Evolutionary conservation across 306 rosid species (phyloP).

Genomic region (Trifolium dubium): DNA sequence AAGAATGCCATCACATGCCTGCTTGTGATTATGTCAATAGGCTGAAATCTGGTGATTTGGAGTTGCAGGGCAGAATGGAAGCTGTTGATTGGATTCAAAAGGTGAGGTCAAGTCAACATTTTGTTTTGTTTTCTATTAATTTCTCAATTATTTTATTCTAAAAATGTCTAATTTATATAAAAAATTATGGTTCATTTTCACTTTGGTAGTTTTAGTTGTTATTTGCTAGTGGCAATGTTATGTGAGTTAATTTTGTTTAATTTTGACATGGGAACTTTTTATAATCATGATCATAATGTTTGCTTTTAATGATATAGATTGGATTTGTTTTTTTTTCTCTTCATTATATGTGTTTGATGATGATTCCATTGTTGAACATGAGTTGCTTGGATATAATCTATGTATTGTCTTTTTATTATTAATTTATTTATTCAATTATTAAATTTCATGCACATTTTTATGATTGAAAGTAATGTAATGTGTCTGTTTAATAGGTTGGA

Average conservation of each 20-base stretch:
- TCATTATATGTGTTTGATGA: conserved; percentile 22
- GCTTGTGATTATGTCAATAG: conserved; percentile 57
- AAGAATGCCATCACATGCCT: conserved; percentile 70
- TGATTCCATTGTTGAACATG: conserved; percentile 26
- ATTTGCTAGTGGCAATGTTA: neutral
- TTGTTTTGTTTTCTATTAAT: conserved; percentile 27
- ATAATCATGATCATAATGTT: neutral
- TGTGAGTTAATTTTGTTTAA: neutral
- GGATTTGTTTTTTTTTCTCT: neutral
- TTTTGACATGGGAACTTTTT: conserved; percentile 11
- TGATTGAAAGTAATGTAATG: conserved; percentile 5
- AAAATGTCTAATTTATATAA: neutral
- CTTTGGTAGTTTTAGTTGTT: neutral
- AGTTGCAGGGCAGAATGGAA: conserved; percentile 65
- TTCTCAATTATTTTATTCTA: neutral
- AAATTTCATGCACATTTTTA: conserved; percentile 24
- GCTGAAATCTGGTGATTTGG: conserved; percentile 69
- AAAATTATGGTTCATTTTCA: neutral
- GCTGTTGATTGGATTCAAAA: conserved; percentile 80
- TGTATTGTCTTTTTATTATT: neutral
- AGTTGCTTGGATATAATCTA: conserved; percentile 23
- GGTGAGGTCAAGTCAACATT: conserved; percentile 51
- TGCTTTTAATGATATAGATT: conserved; percentile 18
- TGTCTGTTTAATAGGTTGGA: conserved; percentile 59
- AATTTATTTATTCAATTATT: conserved; percentile 7